Percentiles rank a stretch among this genome's conserved stretches.
Evolutionary conservation across 2,329 filamentous ascomycete genomes (phyloP).

Genomic region (Neoascochyta sp.): DNA sequence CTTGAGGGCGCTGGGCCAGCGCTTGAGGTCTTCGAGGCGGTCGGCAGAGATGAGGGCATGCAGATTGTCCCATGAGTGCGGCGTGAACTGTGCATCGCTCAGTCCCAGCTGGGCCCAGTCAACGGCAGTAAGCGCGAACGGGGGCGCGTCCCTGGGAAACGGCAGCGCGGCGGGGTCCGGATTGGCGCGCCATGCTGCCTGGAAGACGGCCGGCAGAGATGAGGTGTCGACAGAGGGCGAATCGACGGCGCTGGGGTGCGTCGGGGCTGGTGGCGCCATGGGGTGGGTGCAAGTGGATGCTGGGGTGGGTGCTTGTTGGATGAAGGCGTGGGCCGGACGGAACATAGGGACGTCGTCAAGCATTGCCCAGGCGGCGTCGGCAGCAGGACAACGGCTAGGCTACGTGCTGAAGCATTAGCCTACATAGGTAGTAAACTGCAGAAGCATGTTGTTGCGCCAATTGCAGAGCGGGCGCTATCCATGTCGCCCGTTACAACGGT

Average conservation of each 20-base stretch:
- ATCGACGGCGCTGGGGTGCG: too few species aligned
- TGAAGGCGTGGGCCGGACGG: too few species aligned
- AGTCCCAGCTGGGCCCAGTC: constrained; percentile 36
- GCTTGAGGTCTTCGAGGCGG: constrained; percentile 54
- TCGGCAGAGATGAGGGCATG: constrained; percentile 42
- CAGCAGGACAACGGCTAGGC: too few species aligned
- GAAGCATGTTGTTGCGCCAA: too few species aligned
- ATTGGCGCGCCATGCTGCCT: constrained; percentile 26
- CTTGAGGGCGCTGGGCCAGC: constrained; percentile 56
- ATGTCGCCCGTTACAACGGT: too few species aligned
- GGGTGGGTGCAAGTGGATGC: too few species aligned
- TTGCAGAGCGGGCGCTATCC: too few species aligned
- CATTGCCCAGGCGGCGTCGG: too few species aligned
- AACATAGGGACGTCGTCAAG: too few species aligned
- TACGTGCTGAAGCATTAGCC: too few species aligned
- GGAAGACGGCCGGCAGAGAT: constrained; percentile 30
- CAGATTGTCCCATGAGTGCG: constrained; percentile 37
- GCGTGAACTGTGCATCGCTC: constrained; percentile 29
- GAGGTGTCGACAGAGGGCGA: constrained; percentile 18
- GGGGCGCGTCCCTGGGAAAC: constrained; percentile 33
- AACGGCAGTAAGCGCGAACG: constrained; percentile 34
- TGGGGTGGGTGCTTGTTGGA: too few species aligned
- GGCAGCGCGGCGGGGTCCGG: constrained; percentile 33
- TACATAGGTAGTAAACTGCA: too few species aligned
- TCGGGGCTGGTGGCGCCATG: constrained; percentile 12